Conservation (phyloP, 2,329 filamentous ascomycete species). For the Leptographium radiaticola region DNA sequence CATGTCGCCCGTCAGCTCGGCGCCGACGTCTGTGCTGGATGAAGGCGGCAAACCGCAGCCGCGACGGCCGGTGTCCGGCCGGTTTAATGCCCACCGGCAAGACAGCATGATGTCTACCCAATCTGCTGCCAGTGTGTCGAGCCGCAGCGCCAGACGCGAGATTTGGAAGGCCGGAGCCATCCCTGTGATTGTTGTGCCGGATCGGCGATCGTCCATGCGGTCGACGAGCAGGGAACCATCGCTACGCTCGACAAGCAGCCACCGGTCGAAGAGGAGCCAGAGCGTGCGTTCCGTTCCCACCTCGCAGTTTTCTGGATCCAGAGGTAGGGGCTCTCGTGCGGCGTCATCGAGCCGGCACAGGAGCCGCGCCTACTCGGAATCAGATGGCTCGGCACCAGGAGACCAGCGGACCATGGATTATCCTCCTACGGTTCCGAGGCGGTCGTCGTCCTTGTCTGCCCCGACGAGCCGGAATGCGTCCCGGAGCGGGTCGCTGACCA, state of each 20-base stretch:
- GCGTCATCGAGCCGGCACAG: conserved; percentile 5
- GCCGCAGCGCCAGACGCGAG: conserved; percentile 42
- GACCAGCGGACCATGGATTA: conserved; percentile 47
- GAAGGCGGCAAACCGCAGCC: conserved; percentile 13
- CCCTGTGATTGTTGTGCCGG: conserved; percentile 49
- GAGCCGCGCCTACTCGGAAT: conserved; percentile 31
- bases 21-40: conserved; percentile 24
- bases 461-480: conserved; percentile 43
- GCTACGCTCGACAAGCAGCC: conserved; percentile 48
- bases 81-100: conserved; percentile 19
- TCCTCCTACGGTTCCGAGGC: conserved; percentile 41
- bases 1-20: conserved; percentile 28
- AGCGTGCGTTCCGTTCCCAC: conserved; percentile 36
- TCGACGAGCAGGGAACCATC: conserved; percentile 37
- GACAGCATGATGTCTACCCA: conserved; percentile 37
- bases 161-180: conserved; percentile 47
- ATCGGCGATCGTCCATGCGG: conserved; percentile 40
- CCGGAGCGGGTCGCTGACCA: conserved; percentile 39
- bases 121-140: conserved; percentile 37
- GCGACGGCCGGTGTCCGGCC: conserved; percentile 17
- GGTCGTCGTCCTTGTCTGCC: conserved; percentile 49
- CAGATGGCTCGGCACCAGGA: conserved; percentile 28
- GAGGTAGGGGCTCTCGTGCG: background rate
- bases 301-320: conserved; percentile 25
- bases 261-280: conserved; percentile 37